Evolutionary conservation across 2,329 filamentous ascomycete species (phyloP), one percentile per base, ranked within the genome.

Genomic region (Neopestalotiopsis sp.): DNA sequence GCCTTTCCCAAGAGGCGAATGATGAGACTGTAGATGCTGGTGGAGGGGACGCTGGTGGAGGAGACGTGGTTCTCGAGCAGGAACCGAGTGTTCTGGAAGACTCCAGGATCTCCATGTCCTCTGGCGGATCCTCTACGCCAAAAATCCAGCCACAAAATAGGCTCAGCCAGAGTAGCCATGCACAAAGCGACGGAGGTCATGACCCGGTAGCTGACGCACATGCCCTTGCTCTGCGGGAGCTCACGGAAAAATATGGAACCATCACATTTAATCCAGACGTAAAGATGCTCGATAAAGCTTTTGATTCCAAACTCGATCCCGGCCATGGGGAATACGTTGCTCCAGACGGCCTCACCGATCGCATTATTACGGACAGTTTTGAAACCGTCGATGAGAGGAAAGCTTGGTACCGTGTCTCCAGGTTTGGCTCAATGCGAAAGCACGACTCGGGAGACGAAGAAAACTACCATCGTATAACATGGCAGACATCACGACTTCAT

Each of bases 371-470:
- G 38, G 87, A 90, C 74, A 86, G 81, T 34, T 90, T 90, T 70
- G 80, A 81, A 4, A 81, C 83, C 2, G 84, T 86, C 3, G 85
- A 86, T 2, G 85, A 91, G 76, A 88, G 90, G 63, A 90, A 88
- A 73, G 83, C 84, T 7, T 92, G 90, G 90, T 91, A 91, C 72
- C 87, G 89, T 24, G 78, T 91, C 20, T 90, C 90, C 7, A 85
- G 90, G 5, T 84, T 84, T 67, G 90, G 89, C 2, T 89, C 89
- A 0, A 83, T 86, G 72, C 83, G 88, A 5, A 87, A 86, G 69
- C 85, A 91, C 72, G 83, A 89, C 67, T 78, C 79, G 3, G 88
- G 86, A 57, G 85, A 89, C 61, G 87, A 89, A 64, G 88, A 90
- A 9, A 86, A 85, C 71, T 92, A 91, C 75, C 81, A 86, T 20